Conservation (phyloP, 208 protist species). For the Tritrichomonas musculus region DNA sequence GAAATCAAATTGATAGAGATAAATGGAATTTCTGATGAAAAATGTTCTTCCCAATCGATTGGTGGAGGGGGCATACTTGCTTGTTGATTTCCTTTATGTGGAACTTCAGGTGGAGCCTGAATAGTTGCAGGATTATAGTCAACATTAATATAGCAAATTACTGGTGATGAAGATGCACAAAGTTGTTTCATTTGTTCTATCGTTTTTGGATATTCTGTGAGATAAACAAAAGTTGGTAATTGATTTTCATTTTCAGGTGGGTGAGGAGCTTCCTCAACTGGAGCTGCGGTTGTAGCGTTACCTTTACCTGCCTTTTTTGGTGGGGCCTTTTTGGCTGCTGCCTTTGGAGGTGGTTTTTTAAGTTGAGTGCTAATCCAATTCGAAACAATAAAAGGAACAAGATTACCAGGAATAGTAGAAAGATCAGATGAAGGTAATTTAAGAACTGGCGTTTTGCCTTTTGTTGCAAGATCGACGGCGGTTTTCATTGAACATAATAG, state of each 20-base stretch:
- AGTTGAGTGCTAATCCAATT: background rate
- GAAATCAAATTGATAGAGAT: background rate
- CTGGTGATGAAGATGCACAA: background rate
- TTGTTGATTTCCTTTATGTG: background rate
- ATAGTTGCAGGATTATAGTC: background rate
- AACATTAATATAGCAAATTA: background rate
- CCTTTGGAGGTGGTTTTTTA: background rate
- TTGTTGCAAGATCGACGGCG: constrained; percentile 5
- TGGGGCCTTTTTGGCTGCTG: background rate
- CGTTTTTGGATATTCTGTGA: constrained; percentile 7
- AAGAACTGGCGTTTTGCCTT: background rate
- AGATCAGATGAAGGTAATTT: background rate
- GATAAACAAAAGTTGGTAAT: background rate
- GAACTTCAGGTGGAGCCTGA: too few species aligned
- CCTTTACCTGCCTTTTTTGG: background rate
- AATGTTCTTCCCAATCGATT: background rate
- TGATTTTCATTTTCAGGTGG: background rate
- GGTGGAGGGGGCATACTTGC: background rate
- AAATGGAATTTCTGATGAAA: background rate
- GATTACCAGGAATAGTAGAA: background rate
- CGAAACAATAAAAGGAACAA: background rate
- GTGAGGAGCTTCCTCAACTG: background rate
- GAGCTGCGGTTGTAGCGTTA: too few species aligned
- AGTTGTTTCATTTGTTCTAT: background rate
- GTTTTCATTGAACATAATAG: background rate